Base-by-base conservation (phyloP, 768 basidiomycete genomes). In the Tylopilus vinaceipallidus region DNA sequence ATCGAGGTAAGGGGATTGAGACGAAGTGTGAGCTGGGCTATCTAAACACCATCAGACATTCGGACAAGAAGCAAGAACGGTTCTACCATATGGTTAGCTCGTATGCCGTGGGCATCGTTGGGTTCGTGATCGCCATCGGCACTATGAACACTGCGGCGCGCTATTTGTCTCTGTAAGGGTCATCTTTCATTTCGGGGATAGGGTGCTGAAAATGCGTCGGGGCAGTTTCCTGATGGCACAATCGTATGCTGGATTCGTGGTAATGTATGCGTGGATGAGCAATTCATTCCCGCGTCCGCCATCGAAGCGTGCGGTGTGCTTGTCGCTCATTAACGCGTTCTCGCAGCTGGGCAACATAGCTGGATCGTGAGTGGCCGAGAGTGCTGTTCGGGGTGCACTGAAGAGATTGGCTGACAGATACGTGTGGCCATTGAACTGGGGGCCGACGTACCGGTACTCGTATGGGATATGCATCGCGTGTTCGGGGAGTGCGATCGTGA, bases 291-390 rank as follows among this genome's bases (percentile, higher is more conserved):
- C 89, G 32, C 81, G 84, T 17, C 85, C 92, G 8, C 82, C 91
- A 2, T 82, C 84, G 29, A 95, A 94, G 67, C 84, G 92, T 19
- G 88, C 91, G 3, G 86, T 93, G 17, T 85, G 84, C 16, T 73
- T 95, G 38, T 89, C 91, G 2, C 68, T 89, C 50, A 81, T 92
- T 60, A 92, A 94, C 66, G 81, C 82, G 42, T 83, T 91, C 63
- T 86, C 87, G 20, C 86, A 91, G 62, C 73, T 90, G 6, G 93
- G 91, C 0, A 95, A 95, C 69, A 73, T 97, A 39, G 72, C 83
- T 42, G 93, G 92, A 53, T 84, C 89, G 74, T 93, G 73, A 72
- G 82, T 80, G n/a, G n/a, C n/a, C n/a, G n/a, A n/a, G n/a, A n/a
- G n/a, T n/a, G n/a, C n/a, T n/a, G n/a, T n/a, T n/a, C n/a, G 6